Evolutionary conservation across 495 filamentous ascomycete genomes (phyloP).

Genomic region (Aspergillus sparsus): DNA sequence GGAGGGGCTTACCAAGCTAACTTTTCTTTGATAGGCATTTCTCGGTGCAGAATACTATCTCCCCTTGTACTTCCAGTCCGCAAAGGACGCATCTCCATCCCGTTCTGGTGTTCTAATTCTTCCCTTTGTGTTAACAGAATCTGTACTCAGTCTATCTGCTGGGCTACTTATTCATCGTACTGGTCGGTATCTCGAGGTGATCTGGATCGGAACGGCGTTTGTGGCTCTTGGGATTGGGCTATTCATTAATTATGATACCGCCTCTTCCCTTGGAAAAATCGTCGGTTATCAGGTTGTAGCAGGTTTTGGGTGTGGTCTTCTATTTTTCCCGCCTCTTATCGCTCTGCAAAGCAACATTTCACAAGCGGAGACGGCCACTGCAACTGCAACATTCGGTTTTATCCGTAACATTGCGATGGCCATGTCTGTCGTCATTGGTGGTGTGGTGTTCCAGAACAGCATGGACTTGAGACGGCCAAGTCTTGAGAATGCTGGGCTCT

Average conservation of each 20-base stretch:
- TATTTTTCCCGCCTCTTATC: conserved; percentile 67
- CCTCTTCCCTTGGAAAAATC: conserved; percentile 44
- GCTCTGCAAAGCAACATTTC: conserved; percentile 73
- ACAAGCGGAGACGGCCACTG: conserved; percentile 70
- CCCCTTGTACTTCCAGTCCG: conserved; percentile 60
- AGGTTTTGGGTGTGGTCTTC: conserved; percentile 53
- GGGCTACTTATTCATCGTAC: conserved; percentile 61
- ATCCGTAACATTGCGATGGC: conserved; percentile 70
- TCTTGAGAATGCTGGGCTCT: conserved; percentile 51
- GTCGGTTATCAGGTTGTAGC: conserved; percentile 62
- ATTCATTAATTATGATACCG: conserved; percentile 47
- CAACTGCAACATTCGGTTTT: conserved; percentile 75
- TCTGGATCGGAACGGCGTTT: conserved; percentile 50
- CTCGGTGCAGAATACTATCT: conserved; percentile 59
- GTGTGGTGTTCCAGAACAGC: conserved; percentile 73
- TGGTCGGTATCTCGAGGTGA: conserved; percentile 59
- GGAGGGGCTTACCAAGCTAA: not conserved
- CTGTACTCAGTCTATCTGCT: conserved; percentile 46
- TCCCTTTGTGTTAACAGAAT: conserved; percentile 53
- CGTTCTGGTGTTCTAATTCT: conserved; percentile 55
- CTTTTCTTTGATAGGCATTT: conserved; percentile 37
- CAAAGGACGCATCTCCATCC: conserved; percentile 50
- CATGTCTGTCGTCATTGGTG: conserved; percentile 74
- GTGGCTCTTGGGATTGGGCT: conserved; percentile 55
- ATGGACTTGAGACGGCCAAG: conserved; percentile 46